These are phyloP conservation scores for Phytophthora melonis DNA, from an alignment of 352 stramenopile species.

Conservation along the genomic window DNA sequence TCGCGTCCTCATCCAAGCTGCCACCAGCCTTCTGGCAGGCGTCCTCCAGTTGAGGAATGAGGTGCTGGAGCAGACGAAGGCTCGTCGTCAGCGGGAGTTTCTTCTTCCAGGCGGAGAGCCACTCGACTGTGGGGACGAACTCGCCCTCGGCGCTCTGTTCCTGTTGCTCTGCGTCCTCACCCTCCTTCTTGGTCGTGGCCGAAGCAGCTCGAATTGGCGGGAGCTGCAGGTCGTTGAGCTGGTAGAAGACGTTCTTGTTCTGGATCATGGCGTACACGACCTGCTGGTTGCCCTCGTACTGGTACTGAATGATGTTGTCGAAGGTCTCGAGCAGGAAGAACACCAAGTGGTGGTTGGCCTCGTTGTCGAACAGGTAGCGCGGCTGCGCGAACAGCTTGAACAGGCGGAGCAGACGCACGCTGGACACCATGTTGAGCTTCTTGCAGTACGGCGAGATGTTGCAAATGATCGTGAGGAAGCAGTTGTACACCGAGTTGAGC, in stretches of 20 bases:
- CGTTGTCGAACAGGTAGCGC: constrained; percentile 94
- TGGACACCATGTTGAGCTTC: constrained; percentile 94
- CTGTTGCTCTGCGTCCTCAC: constrained; percentile 10
- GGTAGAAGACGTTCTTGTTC: constrained; percentile 95
- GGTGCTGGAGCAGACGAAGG: constrained; percentile 94
- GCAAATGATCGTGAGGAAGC: constrained; percentile 99
- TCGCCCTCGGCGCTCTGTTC: constrained; percentile 43
- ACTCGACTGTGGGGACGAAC: constrained; percentile 93
- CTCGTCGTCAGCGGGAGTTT: constrained; percentile 96
- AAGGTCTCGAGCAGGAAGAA: constrained; percentile 98
- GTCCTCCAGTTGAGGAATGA: constrained; percentile 91
- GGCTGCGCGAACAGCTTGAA: constrained; percentile 98
- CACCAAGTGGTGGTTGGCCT: constrained; percentile 96
- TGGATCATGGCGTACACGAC: constrained; percentile 98
- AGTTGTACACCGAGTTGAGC: constrained; percentile 97
- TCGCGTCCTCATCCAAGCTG: constrained; percentile 95
- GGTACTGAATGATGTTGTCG: constrained; percentile 99
- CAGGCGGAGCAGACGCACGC: constrained; percentile 96
- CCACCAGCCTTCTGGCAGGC: constrained; percentile 82
- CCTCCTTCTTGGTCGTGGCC: constrained; percentile 25
- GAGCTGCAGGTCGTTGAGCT: constrained; percentile 90
- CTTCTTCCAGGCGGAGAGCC: constrained; percentile 95
- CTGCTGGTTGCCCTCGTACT: constrained; percentile 97
- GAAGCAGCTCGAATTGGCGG: constrained; percentile 81
- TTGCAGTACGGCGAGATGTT: constrained; percentile 99